Evolutionary conservation across 495 filamentous ascomycete genomes (phyloP), one percentile per base, ranked within the genome.

Genomic region (Hypoxylon lienhwacheense): DNA sequence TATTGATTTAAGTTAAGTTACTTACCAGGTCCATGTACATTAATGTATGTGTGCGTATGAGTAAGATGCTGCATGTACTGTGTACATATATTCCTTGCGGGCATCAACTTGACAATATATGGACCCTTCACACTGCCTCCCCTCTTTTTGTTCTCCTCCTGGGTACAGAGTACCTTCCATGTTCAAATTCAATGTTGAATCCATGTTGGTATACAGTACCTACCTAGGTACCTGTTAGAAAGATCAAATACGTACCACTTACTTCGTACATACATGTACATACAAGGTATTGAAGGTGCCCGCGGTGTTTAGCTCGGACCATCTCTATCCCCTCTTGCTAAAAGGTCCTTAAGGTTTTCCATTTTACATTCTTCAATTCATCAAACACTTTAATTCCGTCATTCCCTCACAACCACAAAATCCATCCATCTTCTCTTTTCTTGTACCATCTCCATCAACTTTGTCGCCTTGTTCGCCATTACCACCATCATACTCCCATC

Each of bases 231-330:
- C n/a, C n/a, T n/a, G n/a, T n/a, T n/a, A n/a, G n/a, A n/a, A n/a
- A n/a, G n/a, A n/a, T n/a, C n/a, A n/a, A n/a, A n/a, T n/a, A n/a
- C n/a, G n/a, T n/a, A n/a, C n/a, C n/a, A n/a, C n/a, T n/a, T n/a
- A n/a, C n/a, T 37, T 19, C 34, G 35, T 21, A 32, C 29, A 32
- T 32, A n/a, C n/a, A n/a, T 12, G 29, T 11, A 37, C 35, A 37
- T 37, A 20, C 21, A 37, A 37, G 35, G 48, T 50, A 47, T 36
- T 61, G 29, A 21, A 24, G 20, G 34, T 52, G 56, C 56, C 47
- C 25, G 58, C 52, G 58, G 58, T 49, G 58, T 61, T 43, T 56
- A 32, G 52, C 47, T 61, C 52, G 58, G 51, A 52, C 58, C 50
- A 55, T 51, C 33, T 43, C 21, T 31, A 31, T 25, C 41, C 45